Evolutionary conservation across 441 rosid genomes (phyloP).

Genomic region (Arabidopsis hybrid): DNA sequence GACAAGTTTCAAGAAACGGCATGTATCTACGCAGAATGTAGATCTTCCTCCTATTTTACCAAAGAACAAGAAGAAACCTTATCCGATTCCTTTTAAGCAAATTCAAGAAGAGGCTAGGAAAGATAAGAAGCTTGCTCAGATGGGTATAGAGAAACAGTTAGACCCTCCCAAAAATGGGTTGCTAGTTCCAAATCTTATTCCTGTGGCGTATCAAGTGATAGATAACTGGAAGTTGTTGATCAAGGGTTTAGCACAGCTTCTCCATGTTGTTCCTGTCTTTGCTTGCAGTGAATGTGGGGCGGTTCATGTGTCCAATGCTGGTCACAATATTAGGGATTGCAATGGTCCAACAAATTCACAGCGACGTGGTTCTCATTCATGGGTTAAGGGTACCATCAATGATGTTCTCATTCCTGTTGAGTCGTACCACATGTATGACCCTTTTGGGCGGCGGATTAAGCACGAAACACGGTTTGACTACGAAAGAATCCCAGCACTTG

Average conservation of each 20-base stretch:
- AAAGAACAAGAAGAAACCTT: constrained; percentile 88
- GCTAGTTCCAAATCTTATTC: constrained; percentile 77
- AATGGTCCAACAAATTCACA: constrained; percentile 48
- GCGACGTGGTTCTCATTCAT: constrained; percentile 63
- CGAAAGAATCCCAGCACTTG: constrained; percentile 70
- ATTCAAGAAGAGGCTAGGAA: constrained; percentile 67
- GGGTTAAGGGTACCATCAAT: constrained; percentile 67
- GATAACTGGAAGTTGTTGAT: constrained; percentile 86
- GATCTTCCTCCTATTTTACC: constrained; percentile 81
- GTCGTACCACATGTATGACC: constrained; percentile 70
- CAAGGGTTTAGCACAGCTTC: constrained; percentile 81
- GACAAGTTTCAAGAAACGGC: constrained; percentile 44
- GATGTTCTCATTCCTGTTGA: constrained; percentile 70
- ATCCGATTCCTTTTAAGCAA: constrained; percentile 71
- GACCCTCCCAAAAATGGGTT: constrained; percentile 88
- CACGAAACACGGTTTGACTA: constrained; percentile 72
- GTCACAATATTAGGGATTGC: constrained; percentile 64
- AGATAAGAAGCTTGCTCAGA: constrained; percentile 78
- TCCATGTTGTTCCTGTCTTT: constrained; percentile 74
- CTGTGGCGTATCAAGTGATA: constrained; percentile 74
- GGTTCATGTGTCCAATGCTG: constrained; percentile 61
- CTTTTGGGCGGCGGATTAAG: constrained; percentile 65
- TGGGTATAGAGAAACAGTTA: constrained; percentile 83
- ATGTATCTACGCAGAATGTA: constrained; percentile 63
- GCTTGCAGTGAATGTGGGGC: constrained; percentile 85